These are phyloP conservation scores for Didymella pinodella DNA, from an alignment of 2,329 filamentous ascomycete species.

Conservation along the genomic window DNA sequence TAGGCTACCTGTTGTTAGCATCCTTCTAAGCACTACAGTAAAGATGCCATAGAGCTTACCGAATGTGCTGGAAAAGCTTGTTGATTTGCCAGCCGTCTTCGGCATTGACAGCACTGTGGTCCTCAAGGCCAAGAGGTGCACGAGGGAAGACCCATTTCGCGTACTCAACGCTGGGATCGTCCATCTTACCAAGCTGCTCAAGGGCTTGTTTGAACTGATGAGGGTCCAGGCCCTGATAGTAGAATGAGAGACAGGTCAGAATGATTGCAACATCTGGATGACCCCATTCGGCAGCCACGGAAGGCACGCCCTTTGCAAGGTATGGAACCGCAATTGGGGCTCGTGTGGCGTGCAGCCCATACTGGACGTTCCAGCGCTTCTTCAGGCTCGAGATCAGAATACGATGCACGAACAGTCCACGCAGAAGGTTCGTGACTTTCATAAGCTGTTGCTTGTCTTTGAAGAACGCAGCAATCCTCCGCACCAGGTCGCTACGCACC, in stretches of 20 bases:
- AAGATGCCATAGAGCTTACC: slow-evolving; percentile 4
- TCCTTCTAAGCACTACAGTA: too few species aligned
- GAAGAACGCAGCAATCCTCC: slow-evolving; percentile 42
- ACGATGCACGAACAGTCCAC: slow-evolving; percentile 68
- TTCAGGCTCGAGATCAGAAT: slow-evolving; percentile 67
- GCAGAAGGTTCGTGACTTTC: slow-evolving; percentile 62
- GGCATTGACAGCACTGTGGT: slow-evolving; percentile 68
- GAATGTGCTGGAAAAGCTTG: slow-evolving; percentile 48
- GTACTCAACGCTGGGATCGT: slow-evolving; percentile 66
- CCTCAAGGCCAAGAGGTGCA: slow-evolving; percentile 55
- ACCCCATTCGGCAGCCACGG: slow-evolving; percentile 70
- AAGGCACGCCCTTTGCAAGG: slow-evolving; percentile 70
- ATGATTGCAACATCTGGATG: slow-evolving; percentile 66
- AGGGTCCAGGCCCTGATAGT: slow-evolving; percentile 64
- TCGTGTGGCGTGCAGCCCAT: slow-evolving; percentile 55
- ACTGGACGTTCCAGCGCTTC: slow-evolving; percentile 74
- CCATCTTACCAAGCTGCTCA: slow-evolving; percentile 60
- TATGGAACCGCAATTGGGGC: slow-evolving; percentile 70
- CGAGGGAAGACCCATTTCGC: slow-evolving; percentile 60
- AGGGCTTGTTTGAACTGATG: slow-evolving; percentile 62
- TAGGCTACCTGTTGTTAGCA: background rate
- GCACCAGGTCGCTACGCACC: slow-evolving; percentile 24
- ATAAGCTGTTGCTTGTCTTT: slow-evolving; percentile 54
- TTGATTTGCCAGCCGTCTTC: slow-evolving; percentile 61
- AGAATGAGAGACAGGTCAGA: slow-evolving; percentile 64